Percentiles rank a stretch among this genome's conserved stretches.
Conservation (phyloP, 1,284 basidiomycete genomes). For the Peniophora sp. region DNA sequence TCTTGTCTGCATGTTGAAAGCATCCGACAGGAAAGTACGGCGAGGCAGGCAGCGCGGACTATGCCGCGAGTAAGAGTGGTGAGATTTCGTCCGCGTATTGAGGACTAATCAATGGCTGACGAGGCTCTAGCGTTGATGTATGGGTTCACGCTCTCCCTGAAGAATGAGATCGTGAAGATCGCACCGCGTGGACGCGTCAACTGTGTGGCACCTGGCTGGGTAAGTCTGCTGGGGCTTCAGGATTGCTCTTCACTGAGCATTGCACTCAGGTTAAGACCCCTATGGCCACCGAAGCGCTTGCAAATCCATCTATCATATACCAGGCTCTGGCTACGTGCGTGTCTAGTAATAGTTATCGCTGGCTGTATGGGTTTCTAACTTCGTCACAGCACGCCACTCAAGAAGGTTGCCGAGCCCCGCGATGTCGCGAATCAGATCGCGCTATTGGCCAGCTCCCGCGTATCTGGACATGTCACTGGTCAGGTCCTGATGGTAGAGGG, state of each 20-base stretch:
- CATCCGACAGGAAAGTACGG: slow-evolving; percentile 31
- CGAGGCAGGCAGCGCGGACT: slow-evolving; percentile 61
- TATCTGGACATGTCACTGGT: slow-evolving; percentile 69
- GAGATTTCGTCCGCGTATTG: slow-evolving; percentile 9
- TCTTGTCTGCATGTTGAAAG: no score
- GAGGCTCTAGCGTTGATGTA: slow-evolving; percentile 54
- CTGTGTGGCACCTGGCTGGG: slow-evolving; percentile 64
- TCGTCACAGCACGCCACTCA: slow-evolving; percentile 51
- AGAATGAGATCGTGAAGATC: slow-evolving; percentile 76
- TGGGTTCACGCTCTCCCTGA: slow-evolving; percentile 59
- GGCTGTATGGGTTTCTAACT: background rate
- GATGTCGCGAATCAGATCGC: slow-evolving; percentile 65
- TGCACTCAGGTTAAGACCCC: slow-evolving; percentile 40
- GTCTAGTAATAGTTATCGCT: background rate
- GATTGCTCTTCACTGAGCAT: background rate
- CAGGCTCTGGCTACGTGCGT: slow-evolving; percentile 58
- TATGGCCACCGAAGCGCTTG: slow-evolving; percentile 44
- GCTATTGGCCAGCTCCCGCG: slow-evolving; percentile 47
- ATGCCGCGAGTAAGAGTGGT: slow-evolving; percentile 54
- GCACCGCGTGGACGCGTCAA: slow-evolving; percentile 69
- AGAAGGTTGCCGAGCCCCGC: slow-evolving; percentile 55
- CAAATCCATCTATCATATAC: slow-evolving; percentile 38
- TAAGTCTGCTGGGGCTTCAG: background rate
- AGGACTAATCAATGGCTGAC: slow-evolving; percentile 4
- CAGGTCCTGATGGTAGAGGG: slow-evolving; percentile 67